A percentile compares a stretch with the other conserved stretches of the same genome.
These are phyloP conservation scores for Salvia miltiorrhiza DNA, from an alignment of 257 asterid genomes.

Conservation along the genomic window DNA sequence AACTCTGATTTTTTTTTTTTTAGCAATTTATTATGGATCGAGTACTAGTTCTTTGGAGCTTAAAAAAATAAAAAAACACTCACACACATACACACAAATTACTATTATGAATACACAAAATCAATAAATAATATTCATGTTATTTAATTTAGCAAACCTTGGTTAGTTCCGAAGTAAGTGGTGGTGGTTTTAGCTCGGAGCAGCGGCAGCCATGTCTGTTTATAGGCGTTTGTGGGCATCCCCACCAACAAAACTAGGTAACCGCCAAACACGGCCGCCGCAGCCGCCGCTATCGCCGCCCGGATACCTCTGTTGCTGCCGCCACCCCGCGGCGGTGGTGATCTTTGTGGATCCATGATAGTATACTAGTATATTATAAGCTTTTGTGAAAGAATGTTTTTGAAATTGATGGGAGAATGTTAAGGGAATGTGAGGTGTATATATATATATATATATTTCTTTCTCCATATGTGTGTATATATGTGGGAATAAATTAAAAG, in stretches of 20 bases:
- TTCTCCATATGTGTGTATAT: conserved; percentile 31
- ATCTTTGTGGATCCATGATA: background rate
- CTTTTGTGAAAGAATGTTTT: background rate
- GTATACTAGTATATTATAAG: background rate
- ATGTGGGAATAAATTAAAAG: background rate
- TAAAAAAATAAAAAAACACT: no score
- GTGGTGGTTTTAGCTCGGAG: conserved; percentile 42
- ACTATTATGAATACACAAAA: background rate
- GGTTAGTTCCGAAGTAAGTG: conserved; percentile 70
- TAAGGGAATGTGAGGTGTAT: conserved; percentile 24
- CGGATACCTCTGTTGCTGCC: background rate
- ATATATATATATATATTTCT: conserved; percentile 10
- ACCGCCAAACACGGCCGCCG: conserved; percentile 39
- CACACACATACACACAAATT: background rate
- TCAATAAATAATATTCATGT: background rate
- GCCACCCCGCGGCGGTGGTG: background rate
- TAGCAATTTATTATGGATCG: no score
- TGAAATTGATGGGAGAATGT: conserved; percentile 22
- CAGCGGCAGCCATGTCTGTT: conserved; percentile 44
- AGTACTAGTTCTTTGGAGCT: no score
- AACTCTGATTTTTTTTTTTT: no score
- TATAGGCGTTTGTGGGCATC: conserved; percentile 50
- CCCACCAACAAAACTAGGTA: conserved; percentile 57
- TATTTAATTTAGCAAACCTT: conserved; percentile 42
- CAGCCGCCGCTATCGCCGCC: conserved; percentile 38